Evolutionary conservation across 192 early-diverging fungal species (phyloP).

Genomic region (Coemansia sp.): DNA sequence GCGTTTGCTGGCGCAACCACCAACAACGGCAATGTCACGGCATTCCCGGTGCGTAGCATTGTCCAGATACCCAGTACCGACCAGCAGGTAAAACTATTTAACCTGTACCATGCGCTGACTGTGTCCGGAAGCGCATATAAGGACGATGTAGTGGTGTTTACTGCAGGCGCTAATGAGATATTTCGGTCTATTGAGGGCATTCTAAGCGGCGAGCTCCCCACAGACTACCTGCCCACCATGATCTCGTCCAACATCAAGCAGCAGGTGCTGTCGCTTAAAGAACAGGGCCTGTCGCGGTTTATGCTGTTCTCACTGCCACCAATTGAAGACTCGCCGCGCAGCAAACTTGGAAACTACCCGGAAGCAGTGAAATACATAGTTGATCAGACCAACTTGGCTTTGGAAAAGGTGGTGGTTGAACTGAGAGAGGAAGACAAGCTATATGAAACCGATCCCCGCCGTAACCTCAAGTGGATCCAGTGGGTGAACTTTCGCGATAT

Average conservation of each 20-base stretch:
- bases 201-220: slow-evolving; percentile 25
- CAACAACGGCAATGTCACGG: slow-evolving; percentile 48
- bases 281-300: slow-evolving; percentile 40
- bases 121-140: slow-evolving; percentile 40
- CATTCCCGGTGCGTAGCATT: slow-evolving; percentile 43
- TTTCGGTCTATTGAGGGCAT: slow-evolving; percentile 50
- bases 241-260: slow-evolving; percentile 39
- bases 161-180: slow-evolving; percentile 48
- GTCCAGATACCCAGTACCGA: slow-evolving; percentile 52
- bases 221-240: slow-evolving; percentile 42
- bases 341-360: slow-evolving; percentile 52
- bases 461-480: slow-evolving; percentile 46
- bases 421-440: slow-evolving; percentile 40
- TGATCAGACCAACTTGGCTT: slow-evolving; percentile 32
- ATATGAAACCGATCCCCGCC: slow-evolving; percentile 28
- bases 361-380: slow-evolving; percentile 31
- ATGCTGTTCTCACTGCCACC: slow-evolving; percentile 49
- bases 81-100: slow-evolving; percentile 50
- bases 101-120: slow-evolving; percentile 42
- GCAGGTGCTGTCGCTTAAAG: slow-evolving; percentile 45
- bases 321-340: slow-evolving; percentile 50
- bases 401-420: slow-evolving; percentile 41
- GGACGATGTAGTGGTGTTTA: slow-evolving; percentile 47
- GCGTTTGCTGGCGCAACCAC: slow-evolving; percentile 51
- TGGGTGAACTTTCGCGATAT: slow-evolving; percentile 48